phyloP scores from a whole-genome alignment of 192 early-diverging fungal genomes.

The Entophlyctis helioformis region DNA sequence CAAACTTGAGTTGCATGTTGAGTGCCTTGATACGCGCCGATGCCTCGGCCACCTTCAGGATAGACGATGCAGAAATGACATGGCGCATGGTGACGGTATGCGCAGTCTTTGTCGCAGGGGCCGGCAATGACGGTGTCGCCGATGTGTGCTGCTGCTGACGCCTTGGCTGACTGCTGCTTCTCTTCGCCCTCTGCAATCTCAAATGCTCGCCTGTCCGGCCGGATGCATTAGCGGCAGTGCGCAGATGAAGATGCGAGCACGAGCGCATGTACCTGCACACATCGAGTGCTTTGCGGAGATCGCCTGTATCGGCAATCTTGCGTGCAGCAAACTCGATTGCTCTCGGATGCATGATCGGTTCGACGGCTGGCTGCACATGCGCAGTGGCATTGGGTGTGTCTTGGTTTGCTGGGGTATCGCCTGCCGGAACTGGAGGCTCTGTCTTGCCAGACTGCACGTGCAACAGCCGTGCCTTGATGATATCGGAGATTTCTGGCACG shows the following conservation, averaged over 20 bases:
- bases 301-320: conserved; percentile 79
- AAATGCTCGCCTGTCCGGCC: conserved; percentile 54
- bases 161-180: not conserved
- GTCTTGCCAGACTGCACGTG: not conserved
- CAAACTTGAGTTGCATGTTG: conserved; percentile 73
- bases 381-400: too few relatives aligned
- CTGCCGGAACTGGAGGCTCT: not conserved
- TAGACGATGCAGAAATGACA: conserved; percentile 55
- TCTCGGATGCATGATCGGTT: conserved; percentile 60
- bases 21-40: conserved; percentile 54
- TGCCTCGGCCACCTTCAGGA: conserved; percentile 43
- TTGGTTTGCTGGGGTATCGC: not conserved
- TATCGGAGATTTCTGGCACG: conserved; percentile 70
- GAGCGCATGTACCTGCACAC: conserved; percentile 14
- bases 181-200: conserved; percentile 67
- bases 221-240: not conserved
- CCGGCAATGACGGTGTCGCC: conserved; percentile 1
- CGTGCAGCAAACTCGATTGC: conserved; percentile 89
- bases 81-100: conserved; percentile 76
- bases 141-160: not conserved
- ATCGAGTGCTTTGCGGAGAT: conserved; percentile 28
- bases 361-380: too few relatives aligned
- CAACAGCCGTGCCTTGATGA: conserved; percentile 70
- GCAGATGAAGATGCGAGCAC: not conserved
- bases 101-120: too few relatives aligned